phyloP scores from a whole-genome alignment of 225 moss, liverwort and hornwort genomes.

The Straminergon stramineum region DNA sequence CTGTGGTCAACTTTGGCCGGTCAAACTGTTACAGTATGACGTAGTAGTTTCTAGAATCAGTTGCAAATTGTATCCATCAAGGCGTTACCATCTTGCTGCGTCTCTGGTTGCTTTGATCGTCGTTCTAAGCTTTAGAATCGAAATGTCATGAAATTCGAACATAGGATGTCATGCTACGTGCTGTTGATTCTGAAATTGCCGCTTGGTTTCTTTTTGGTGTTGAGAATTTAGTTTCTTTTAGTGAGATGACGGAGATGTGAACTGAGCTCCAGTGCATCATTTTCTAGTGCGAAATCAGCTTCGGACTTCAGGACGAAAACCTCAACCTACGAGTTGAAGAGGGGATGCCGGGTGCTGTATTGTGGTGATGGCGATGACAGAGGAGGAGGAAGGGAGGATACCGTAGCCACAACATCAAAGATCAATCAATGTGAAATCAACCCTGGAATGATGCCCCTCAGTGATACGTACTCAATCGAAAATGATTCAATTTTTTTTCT shows the following conservation, averaged over 20 bases:
- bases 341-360: background rate
- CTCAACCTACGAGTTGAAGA: background rate
- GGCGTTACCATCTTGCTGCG: background rate
- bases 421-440: background rate
- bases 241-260: background rate
- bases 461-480: too few species aligned
- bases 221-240: background rate
- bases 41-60: background rate
- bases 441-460: background rate
- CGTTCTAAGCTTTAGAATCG: background rate
- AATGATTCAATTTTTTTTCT: background rate
- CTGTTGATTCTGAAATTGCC: background rate
- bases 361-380: slow-evolving; percentile 14
- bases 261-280: background rate
- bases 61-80: background rate
- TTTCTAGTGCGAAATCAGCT: background rate
- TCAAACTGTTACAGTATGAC: background rate
- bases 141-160: background rate
- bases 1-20: slow-evolving; percentile 4
- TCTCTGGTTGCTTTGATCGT: background rate
- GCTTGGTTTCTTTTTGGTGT: background rate
- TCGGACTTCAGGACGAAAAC: background rate
- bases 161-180: background rate
- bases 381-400: background rate
- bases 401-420: too few species aligned